Conservation (phyloP, 176 grass and related monocot genomes). For the Elymus sibiricus region DNA sequence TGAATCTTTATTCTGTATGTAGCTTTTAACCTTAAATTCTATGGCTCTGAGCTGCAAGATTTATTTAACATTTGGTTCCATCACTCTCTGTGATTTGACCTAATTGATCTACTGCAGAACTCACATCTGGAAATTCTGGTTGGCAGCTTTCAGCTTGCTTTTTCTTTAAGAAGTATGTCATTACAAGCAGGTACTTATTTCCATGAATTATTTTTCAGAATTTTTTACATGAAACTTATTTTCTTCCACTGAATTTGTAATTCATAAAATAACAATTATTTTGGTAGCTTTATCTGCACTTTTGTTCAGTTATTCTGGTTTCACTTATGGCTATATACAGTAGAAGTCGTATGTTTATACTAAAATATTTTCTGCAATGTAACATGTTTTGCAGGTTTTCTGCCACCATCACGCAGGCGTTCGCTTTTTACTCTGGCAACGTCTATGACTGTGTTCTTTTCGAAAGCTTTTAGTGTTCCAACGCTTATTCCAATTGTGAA, state of each 20-base stretch:
- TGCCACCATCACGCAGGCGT: constrained; percentile 67
- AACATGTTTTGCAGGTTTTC: constrained; percentile 51
- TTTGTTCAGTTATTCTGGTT: neutral
- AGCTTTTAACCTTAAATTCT: neutral
- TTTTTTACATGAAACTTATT: neutral
- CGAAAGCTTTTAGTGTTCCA: constrained; percentile 85
- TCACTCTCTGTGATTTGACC: constrained; percentile 5
- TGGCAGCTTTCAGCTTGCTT: constrained; percentile 92
- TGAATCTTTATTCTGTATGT: neutral
- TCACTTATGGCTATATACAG: neutral
- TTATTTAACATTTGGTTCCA: constrained; percentile 18
- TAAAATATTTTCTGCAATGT: neutral
- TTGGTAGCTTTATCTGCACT: neutral
- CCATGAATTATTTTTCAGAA: neutral
- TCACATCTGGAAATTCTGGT: constrained; percentile 66
- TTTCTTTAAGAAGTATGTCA: constrained; percentile 84
- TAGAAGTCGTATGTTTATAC: neutral
- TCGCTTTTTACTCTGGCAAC: constrained; percentile 94
- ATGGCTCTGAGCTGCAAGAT: neutral
- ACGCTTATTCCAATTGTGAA: constrained; percentile 76
- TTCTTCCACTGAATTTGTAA: neutral
- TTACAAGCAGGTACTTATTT: constrained; percentile 62
- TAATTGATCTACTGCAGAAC: constrained; percentile 45
- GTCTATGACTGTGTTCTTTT: constrained; percentile 87
- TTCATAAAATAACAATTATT: neutral